Evolutionary conservation across 495 filamentous ascomycete species (phyloP).

Genomic region (Chaetomium tenue): DNA sequence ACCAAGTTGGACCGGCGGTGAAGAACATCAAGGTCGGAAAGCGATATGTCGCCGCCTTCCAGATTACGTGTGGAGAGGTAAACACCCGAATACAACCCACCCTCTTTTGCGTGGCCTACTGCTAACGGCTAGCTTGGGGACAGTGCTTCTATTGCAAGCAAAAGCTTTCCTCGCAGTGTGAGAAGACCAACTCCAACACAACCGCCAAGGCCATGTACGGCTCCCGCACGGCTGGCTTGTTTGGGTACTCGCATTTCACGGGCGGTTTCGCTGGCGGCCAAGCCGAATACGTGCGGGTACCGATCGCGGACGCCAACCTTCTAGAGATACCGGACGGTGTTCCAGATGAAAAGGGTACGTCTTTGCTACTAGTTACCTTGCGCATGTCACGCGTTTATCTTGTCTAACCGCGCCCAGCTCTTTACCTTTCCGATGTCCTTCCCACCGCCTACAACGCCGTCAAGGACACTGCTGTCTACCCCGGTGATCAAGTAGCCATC

Average conservation of each 20-base stretch:
- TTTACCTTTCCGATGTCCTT: constrained; percentile 81
- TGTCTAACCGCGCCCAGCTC: constrained; percentile 27
- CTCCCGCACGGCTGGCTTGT: constrained; percentile 67
- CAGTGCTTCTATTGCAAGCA: constrained; percentile 75
- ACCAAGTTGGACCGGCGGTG: constrained; percentile 62
- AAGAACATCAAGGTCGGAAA: constrained; percentile 61
- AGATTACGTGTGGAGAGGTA: constrained; percentile 69
- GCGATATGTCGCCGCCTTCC: constrained; percentile 81
- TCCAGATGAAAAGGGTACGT: constrained; percentile 76
- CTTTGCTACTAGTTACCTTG: constrained; percentile 28
- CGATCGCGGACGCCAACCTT: constrained; percentile 78
- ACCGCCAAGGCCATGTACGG: constrained; percentile 72
- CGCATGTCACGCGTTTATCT: neutral
- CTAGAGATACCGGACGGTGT: constrained; percentile 76
- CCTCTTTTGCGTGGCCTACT: neutral
- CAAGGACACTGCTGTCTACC: constrained; percentile 77
- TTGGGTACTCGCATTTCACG: constrained; percentile 73
- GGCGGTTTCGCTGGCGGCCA: constrained; percentile 90
- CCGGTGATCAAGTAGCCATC: constrained; percentile 76
- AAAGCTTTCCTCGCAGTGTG: constrained; percentile 74
- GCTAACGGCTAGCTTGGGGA: neutral
- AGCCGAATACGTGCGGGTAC: constrained; percentile 83
- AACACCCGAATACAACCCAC: neutral
- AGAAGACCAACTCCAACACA: constrained; percentile 71
- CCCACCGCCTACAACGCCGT: constrained; percentile 77